These are phyloP conservation scores for Aotearoamyces nothofagi DNA, from an alignment of 2,329 filamentous ascomycete species.

Conservation along the genomic window DNA sequence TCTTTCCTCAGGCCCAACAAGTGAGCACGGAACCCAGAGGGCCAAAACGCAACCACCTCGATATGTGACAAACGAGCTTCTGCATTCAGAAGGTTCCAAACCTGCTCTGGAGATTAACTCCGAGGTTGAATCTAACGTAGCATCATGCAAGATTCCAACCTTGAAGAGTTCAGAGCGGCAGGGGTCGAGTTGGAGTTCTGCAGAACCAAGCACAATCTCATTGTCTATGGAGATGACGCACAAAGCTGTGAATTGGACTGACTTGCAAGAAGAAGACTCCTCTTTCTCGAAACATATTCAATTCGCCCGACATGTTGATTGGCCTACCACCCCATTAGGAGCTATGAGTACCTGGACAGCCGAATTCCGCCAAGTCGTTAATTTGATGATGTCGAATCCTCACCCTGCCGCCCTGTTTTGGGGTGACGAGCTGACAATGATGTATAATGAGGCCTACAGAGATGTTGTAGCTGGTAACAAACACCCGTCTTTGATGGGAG, in stretches of 20 bases:
- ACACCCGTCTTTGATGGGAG: constrained; percentile 54
- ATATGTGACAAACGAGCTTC: neutral
- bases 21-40: constrained; percentile 4
- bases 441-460: constrained; percentile 60
- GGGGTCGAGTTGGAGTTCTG: neutral
- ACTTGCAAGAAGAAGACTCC: constrained; percentile 42
- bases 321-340: constrained; percentile 56
- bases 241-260: constrained; percentile 57
- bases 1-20: constrained; percentile 12
- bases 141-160: neutral
- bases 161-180: neutral
- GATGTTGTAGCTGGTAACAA: constrained; percentile 60
- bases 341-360: constrained; percentile 57
- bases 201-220: neutral
- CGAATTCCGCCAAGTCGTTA: constrained; percentile 61
- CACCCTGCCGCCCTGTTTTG: constrained; percentile 65
- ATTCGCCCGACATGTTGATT: constrained; percentile 57
- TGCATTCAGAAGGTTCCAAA: neutral
- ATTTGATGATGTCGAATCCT: constrained; percentile 64
- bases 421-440: constrained; percentile 51
- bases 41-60: neutral
- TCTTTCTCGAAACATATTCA: constrained; percentile 55
- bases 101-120: neutral
- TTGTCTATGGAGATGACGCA: neutral
- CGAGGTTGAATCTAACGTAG: neutral